A percentile compares a stretch with the other conserved stretches of the same genome.
phyloP scores from a whole-genome alignment of 2,329 filamentous ascomycete genomes.

The Aspergillus viridinutans region DNA sequence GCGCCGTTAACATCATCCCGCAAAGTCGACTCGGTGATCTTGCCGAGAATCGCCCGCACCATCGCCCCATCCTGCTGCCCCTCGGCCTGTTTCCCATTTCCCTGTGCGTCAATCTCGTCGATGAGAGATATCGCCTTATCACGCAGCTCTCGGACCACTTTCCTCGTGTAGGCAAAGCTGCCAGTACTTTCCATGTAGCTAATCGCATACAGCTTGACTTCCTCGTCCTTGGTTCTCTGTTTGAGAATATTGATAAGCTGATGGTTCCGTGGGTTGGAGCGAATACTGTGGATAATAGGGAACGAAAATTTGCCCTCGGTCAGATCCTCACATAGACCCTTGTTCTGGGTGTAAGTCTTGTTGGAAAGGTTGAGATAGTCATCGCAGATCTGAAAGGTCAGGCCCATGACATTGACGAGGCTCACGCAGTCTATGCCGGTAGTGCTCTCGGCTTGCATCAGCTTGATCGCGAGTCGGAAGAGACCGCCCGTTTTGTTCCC shows the following conservation, averaged over 20 bases:
- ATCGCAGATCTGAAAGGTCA: slow-evolving; percentile 48
- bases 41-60: slow-evolving; percentile 65
- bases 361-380: slow-evolving; percentile 84
- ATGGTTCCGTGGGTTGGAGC: slow-evolving; percentile 55
- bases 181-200: slow-evolving; percentile 85
- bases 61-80: slow-evolving; percentile 54
- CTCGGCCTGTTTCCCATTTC: slow-evolving; percentile 20
- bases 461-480: slow-evolving; percentile 43
- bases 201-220: slow-evolving; percentile 88
- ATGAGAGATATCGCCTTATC: slow-evolving; percentile 61
- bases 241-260: slow-evolving; percentile 86
- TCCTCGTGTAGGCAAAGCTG: slow-evolving; percentile 79
- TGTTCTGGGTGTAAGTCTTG: slow-evolving; percentile 75
- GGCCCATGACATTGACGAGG: slow-evolving; percentile 61
- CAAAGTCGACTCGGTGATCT: slow-evolving; percentile 50
- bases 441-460: slow-evolving; percentile 43
- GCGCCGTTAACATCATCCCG: slow-evolving; percentile 21
- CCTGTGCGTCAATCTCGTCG: slow-evolving; percentile 57
- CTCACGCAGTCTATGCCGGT: slow-evolving; percentile 46
- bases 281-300: slow-evolving; percentile 90
- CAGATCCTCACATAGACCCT: slow-evolving; percentile 90
- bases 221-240: slow-evolving; percentile 79
- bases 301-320: slow-evolving; percentile 98
- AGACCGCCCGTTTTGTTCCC: slow-evolving; percentile 48
- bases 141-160: slow-evolving; percentile 61